Conservation (phyloP, 495 filamentous ascomycete species). For the Daldinia bambusicola region DNA sequence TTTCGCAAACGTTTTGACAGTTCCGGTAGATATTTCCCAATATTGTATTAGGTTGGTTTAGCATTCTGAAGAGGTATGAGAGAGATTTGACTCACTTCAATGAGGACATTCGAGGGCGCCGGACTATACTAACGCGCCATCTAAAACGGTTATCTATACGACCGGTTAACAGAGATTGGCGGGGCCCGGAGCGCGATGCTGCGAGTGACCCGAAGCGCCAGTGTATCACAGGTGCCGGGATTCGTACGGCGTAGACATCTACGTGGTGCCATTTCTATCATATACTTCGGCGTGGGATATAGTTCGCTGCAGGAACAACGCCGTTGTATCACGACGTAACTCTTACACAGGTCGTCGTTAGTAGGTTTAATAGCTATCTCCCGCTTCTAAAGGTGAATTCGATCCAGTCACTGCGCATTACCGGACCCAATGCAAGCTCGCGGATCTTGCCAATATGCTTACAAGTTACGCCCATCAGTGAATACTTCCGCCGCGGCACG, state of each 20-base stretch:
- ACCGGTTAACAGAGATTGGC: background rate
- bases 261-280: constrained; percentile 3
- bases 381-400: background rate
- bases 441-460: background rate
- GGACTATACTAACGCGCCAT: background rate
- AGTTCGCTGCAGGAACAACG: constrained; percentile 12
- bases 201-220: background rate
- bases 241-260: background rate
- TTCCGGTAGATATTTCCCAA: background rate
- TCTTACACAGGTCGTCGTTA: constrained; percentile 1
- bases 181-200: background rate
- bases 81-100: background rate
- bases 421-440: background rate
- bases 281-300: constrained; percentile 1
- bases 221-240: background rate
- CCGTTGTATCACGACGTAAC: constrained; percentile 9
- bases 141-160: background rate
- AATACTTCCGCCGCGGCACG: background rate
- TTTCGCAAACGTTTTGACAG: background rate
- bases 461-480: background rate
- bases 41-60: background rate
- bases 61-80: too few species aligned
- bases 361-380: constrained; percentile 6
- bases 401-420: constrained; percentile 11
- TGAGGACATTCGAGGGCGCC: background rate